These are phyloP conservation scores for Chionographis japonica DNA, from an alignment of 106 monocot genomes.

Conservation along the genomic window DNA sequence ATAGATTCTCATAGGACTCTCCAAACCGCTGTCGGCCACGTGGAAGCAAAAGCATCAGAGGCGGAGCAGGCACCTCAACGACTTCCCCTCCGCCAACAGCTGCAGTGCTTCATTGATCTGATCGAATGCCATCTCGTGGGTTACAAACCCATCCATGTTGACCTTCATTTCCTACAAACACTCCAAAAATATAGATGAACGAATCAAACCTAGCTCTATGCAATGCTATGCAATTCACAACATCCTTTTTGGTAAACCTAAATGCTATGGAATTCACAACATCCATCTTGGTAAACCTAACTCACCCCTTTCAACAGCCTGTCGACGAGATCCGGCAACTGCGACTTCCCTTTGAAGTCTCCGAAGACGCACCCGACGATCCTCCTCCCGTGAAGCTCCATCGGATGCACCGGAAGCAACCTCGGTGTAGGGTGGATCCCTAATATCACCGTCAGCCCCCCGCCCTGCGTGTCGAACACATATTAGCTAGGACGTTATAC, in stretches of 20 bases:
- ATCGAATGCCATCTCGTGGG: slow-evolving; percentile 77
- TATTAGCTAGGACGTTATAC: too few relatives aligned
- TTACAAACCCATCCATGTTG: slow-evolving; percentile 81
- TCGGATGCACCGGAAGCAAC: slow-evolving; percentile 70
- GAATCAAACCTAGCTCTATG: too few relatives aligned
- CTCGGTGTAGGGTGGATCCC: slow-evolving; percentile 58
- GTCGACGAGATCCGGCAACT: slow-evolving; percentile 49
- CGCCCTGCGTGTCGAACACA: slow-evolving; percentile 34
- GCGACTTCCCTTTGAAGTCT: slow-evolving; percentile 73
- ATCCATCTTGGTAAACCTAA: neutral
- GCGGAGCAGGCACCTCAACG: slow-evolving; percentile 70
- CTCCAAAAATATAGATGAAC: too few relatives aligned
- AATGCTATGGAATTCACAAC: too few relatives aligned
- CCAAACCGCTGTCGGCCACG: too few relatives aligned
- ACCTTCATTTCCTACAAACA: slow-evolving; percentile 50
- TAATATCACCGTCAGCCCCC: slow-evolving; percentile 60
- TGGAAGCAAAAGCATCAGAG: slow-evolving; percentile 18
- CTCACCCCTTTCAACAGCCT: slow-evolving; percentile 53
- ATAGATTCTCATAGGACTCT: too few relatives aligned
- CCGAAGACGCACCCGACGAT: slow-evolving; percentile 57
- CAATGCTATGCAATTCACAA: too few relatives aligned
- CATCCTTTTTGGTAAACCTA: too few relatives aligned
- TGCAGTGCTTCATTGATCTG: slow-evolving; percentile 77
- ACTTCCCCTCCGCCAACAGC: slow-evolving; percentile 64
- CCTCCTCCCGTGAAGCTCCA: slow-evolving; percentile 74